Base-by-base conservation (phyloP, 2,329 filamentous ascomycete species). In the Sporothrix inflata region DNA sequence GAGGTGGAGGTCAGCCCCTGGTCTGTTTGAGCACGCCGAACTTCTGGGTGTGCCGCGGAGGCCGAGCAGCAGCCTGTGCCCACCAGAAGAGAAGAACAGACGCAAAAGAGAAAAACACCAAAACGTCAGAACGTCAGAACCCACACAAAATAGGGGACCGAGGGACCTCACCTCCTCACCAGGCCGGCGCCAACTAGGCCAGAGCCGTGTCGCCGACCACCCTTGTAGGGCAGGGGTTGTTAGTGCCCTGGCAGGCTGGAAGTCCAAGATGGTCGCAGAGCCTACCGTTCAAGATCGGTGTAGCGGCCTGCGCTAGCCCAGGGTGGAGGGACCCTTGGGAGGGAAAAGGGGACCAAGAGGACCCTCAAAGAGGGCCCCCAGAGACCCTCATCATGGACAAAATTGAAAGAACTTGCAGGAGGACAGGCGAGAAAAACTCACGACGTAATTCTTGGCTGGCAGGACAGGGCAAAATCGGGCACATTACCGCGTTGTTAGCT, bases 21-120 rank as follows among this genome's bases (percentile, higher is more conserved):
- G 63, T 66, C 63, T 66, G 63, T 60, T 69, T 69, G 67, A 69
- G 67, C 51, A 60, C 67, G 47, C 67, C 67, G 67, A 69, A 47
- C 1, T 69, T 55, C n/a, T 69, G 66, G 21, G 63, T 16, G n/a
- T 55, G 63, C 63, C 42, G 63, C 21, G 24, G 7, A 49, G 45
- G 63, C 63, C 42, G 63, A 66, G 19, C 21, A 14, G 34, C 55
- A 61, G 30, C 30, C 27, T 38, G 55, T 30, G 40, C 19, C 7
- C 27, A 61, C 19, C 8, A 61, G 34, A n/a, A 42, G 11, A 40
- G 8, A 61, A 12, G 9, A 24, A 21, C 8, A 42, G 8, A 45
- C 8, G 21, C 12, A 12, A 42, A 24, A 42, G n/a, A 21, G 57
- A 61, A 21, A 16, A 38, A 16, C 40, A 21, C 6, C n/a, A 38